Percentiles rank a stretch among this genome's conserved stretches.
These are phyloP conservation scores for Paramecium pentaurelia DNA, from an alignment of 73 alveolate species.

Conservation along the genomic window DNA sequence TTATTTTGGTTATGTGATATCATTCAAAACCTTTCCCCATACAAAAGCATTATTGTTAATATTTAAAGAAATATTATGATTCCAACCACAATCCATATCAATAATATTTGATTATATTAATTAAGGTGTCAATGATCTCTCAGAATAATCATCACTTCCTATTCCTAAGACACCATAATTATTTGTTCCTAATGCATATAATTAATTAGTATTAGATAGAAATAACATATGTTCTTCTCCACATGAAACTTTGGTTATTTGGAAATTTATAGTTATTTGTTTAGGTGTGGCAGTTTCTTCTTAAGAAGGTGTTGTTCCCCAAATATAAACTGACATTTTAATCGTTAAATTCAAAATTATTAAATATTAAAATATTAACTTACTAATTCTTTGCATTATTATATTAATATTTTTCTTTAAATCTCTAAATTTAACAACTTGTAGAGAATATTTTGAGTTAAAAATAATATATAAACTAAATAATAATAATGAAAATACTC, in stretches of 20 bases:
- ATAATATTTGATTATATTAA: neutral
- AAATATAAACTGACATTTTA: slow-evolving; percentile 30
- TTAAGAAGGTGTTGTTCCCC: slow-evolving; percentile 45
- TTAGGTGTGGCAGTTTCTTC: slow-evolving; percentile 8
- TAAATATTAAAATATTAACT: neutral
- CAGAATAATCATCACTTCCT: slow-evolving; percentile 18
- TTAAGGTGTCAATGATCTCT: neutral
- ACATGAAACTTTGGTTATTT: neutral
- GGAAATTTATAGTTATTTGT: neutral
- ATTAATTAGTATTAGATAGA: neutral
- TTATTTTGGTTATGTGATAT: neutral
- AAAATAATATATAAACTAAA: too few species aligned
- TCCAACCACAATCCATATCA: slow-evolving; percentile 47
- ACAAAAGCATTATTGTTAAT: neutral
- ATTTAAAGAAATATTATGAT: neutral
- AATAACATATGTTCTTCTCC: slow-evolving; percentile 34
- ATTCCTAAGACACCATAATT: slow-evolving; percentile 40
- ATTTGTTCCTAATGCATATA: slow-evolving; percentile 22
- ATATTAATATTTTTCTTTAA: neutral
- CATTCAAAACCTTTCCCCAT: neutral
- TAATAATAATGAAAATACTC: too few species aligned
- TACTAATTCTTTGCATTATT: neutral
- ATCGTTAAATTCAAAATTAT: slow-evolving; percentile 49
- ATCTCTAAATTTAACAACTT: too few species aligned
- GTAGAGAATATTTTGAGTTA: neutral